Evolutionary conservation across 169 alveolate species (phyloP).

Genomic region (Babesia bigemina): DNA sequence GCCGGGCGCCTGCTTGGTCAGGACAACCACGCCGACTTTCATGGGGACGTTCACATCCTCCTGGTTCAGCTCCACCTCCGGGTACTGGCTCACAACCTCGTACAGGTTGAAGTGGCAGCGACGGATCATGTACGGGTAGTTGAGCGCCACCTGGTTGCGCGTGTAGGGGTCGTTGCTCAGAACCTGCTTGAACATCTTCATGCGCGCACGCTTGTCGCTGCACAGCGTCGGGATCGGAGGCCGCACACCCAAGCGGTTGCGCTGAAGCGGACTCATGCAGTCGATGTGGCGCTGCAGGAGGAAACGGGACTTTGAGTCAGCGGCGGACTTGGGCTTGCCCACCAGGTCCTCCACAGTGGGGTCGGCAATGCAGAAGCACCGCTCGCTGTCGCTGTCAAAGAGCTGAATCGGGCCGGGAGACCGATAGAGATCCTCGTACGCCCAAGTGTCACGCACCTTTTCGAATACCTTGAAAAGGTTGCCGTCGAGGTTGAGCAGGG

Average conservation of each 20-base stretch:
- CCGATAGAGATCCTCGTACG: constrained; percentile 87
- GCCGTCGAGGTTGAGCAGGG: constrained; percentile 92
- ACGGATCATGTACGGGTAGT: constrained; percentile 82
- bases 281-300: constrained; percentile 26
- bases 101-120: constrained; percentile 68
- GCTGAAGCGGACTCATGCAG: constrained; percentile 64
- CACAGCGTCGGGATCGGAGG: constrained; percentile 74
- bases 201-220: constrained; percentile 55
- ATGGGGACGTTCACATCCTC: neutral
- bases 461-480: constrained; percentile 88
- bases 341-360: constrained; percentile 58
- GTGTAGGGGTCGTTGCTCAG: constrained; percentile 81
- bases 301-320: constrained; percentile 1
- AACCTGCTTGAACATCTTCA: constrained; percentile 50
- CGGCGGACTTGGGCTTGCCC: constrained; percentile 21
- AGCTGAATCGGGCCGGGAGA: constrained; percentile 97
- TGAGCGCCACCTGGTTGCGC: constrained; percentile 84
- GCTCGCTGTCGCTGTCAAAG: constrained; percentile 72
- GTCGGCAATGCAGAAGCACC: constrained; percentile 59
- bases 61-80: neutral
- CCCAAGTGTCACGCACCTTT: constrained; percentile 92
- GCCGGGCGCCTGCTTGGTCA: constrained; percentile 97
- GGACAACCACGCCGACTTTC: constrained; percentile 90
- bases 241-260: constrained; percentile 56
- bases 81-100: constrained; percentile 71